These are phyloP conservation scores for Mycena alexandri DNA, from an alignment of 768 basidiomycete species.

Conservation along the genomic window DNA sequence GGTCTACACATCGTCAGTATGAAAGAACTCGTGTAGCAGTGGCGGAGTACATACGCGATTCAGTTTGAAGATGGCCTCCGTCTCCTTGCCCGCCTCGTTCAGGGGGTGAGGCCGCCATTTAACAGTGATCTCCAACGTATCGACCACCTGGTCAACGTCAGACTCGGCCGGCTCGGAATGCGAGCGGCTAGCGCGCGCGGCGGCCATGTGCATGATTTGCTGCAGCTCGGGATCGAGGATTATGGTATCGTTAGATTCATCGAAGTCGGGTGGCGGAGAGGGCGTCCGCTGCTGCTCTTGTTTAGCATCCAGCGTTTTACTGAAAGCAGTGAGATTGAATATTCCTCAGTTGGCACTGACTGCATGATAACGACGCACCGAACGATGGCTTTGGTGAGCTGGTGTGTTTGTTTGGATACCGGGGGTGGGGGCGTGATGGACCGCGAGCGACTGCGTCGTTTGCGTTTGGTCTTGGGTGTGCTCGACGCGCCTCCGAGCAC, in stretches of 20 bases:
- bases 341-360: constrained; percentile 10
- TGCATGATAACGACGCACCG: constrained; percentile 56
- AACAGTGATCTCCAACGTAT: constrained; percentile 66
- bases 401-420: constrained; percentile 65
- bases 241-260: constrained; percentile 63
- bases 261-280: constrained; percentile 60
- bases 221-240: constrained; percentile 74
- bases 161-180: constrained; percentile 41
- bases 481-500: constrained; percentile 47
- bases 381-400: constrained; percentile 69
- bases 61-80: constrained; percentile 67
- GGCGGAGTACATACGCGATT: constrained; percentile 60
- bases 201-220: constrained; percentile 61
- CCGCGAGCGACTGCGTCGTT: constrained; percentile 70
- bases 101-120: constrained; percentile 77
- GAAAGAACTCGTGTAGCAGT: background rate
- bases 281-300: constrained; percentile 50
- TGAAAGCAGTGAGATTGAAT: constrained; percentile 24
- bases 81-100: constrained; percentile 53
- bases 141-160: constrained; percentile 36
- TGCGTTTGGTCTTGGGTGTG: constrained; percentile 53
- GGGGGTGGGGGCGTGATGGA: constrained; percentile 85
- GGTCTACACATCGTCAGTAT: constrained; percentile 53
- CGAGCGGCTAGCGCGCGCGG: constrained; percentile 43
- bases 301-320: constrained; percentile 55